Percentiles rank a stretch among this genome's conserved stretches.
Conservation (phyloP, 1,284 basidiomycete species). For the Puccinia sorghi region DNA sequence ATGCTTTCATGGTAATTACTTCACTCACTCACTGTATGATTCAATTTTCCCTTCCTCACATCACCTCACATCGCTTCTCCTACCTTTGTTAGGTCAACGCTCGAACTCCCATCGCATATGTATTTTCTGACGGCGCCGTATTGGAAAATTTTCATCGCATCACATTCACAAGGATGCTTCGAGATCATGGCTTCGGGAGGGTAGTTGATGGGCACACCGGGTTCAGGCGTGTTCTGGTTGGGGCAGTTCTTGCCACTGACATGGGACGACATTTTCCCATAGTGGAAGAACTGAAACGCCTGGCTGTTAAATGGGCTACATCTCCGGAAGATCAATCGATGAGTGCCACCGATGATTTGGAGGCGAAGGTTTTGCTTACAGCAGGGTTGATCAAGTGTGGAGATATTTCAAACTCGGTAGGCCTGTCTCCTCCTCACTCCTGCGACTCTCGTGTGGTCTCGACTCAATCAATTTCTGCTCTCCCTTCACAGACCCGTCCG, state of each 20-base stretch:
- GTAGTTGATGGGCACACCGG: conserved; percentile 58
- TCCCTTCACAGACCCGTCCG: conserved; percentile 73
- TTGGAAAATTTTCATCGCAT: conserved; percentile 91
- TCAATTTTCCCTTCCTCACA: too few relatives aligned
- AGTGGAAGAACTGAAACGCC: conserved; percentile 68
- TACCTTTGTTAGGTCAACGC: conserved; percentile 74
- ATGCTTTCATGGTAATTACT: conserved; percentile 78
- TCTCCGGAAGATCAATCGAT: conserved; percentile 54
- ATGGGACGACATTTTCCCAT: conserved; percentile 85
- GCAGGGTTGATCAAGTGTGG: conserved; percentile 92
- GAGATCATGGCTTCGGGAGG: conserved; percentile 70
- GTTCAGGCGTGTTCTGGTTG: conserved; percentile 72
- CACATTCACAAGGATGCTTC: conserved; percentile 76
- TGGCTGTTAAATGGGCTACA: conserved; percentile 53
- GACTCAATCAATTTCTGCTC: conserved; percentile 12
- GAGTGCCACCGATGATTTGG: conserved; percentile 57
- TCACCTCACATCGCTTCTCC: background rate
- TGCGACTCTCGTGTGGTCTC: conserved; percentile 57
- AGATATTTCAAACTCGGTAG: conserved; percentile 91
- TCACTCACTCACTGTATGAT: background rate
- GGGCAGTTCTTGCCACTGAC: conserved; percentile 84
- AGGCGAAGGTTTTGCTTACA: conserved; percentile 72
- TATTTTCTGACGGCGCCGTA: conserved; percentile 84
- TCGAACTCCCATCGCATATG: conserved; percentile 75
- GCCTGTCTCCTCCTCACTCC: conserved; percentile 15